phyloP scores from a whole-genome alignment of 1,139 yeast species.

The Candida gigantensis region DNA sequence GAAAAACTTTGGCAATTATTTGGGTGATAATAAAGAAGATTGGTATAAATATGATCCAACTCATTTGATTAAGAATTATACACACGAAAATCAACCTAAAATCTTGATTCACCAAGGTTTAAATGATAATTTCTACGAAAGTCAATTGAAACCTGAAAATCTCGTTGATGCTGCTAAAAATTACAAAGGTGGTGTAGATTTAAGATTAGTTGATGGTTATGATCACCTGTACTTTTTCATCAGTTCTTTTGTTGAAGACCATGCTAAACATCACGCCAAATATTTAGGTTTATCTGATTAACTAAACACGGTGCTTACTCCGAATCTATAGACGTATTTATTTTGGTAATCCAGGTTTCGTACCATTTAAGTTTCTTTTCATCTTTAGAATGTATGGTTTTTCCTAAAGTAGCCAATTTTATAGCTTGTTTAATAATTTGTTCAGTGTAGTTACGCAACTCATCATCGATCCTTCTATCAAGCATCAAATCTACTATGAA shows the following conservation, averaged over 20 bases:
- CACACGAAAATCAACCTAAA: slow-evolving; percentile 50
- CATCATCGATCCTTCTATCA: slow-evolving; percentile 37
- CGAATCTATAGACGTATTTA: slow-evolving; percentile 20
- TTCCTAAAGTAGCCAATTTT: slow-evolving; percentile 36
- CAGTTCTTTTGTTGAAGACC: slow-evolving; percentile 77
- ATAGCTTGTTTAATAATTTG: slow-evolving; percentile 30
- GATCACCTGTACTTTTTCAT: slow-evolving; percentile 92
- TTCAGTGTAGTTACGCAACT: slow-evolving; percentile 24
- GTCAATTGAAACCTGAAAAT: slow-evolving; percentile 76
- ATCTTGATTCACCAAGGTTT: slow-evolving; percentile 86
- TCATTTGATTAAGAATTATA: slow-evolving; percentile 58
- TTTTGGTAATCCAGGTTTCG: slow-evolving; percentile 48
- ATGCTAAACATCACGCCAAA: slow-evolving; percentile 85
- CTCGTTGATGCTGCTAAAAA: slow-evolving; percentile 64
- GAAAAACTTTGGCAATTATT: slow-evolving; percentile 77
- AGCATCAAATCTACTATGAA: slow-evolving; percentile 51
- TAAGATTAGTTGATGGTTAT: slow-evolving; percentile 75
- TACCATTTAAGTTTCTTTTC: slow-evolving; percentile 53
- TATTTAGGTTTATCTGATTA: slow-evolving; percentile 53
- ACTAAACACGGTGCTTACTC: slow-evolving; percentile 14
- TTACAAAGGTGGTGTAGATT: slow-evolving; percentile 61
- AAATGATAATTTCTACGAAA: slow-evolving; percentile 70
- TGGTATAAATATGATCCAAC: slow-evolving; percentile 87
- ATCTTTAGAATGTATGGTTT: slow-evolving; percentile 36
- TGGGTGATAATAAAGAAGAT: slow-evolving; percentile 55